A percentile compares a stretch with the other conserved stretches of the same genome.
These are phyloP conservation scores for Solanum chilense DNA, from an alignment of 257 asterid genomes.

Conservation along the genomic window DNA sequence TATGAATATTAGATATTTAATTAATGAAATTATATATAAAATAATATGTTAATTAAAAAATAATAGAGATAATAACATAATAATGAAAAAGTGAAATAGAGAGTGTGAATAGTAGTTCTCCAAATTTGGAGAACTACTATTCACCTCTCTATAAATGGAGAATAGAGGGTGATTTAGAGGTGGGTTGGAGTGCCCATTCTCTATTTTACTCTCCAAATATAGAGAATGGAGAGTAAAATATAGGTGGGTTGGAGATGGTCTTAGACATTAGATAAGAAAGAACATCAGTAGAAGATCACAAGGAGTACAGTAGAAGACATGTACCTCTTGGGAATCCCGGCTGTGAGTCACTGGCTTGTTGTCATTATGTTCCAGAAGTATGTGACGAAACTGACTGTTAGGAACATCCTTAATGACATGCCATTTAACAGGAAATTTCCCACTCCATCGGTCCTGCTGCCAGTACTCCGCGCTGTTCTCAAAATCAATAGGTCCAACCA, in stretches of 20 bases:
- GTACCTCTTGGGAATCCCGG: slow-evolving; percentile 98
- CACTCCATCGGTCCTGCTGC: slow-evolving; percentile 99
- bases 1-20: too few relatives aligned
- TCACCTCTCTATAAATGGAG: too few relatives aligned
- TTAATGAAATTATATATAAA: too few relatives aligned
- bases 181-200: too few relatives aligned
- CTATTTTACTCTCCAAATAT: too few relatives aligned
- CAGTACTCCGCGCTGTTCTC: slow-evolving; percentile 93
- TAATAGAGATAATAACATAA: too few relatives aligned
- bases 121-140: too few relatives aligned
- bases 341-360: slow-evolving; percentile 99
- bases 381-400: slow-evolving; percentile 89
- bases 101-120: too few relatives aligned
- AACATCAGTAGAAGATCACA: neutral
- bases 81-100: too few relatives aligned
- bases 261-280: neutral
- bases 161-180: too few relatives aligned
- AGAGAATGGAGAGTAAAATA: too few relatives aligned
- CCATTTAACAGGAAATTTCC: slow-evolving; percentile 98
- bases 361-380: slow-evolving; percentile 87
- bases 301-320: neutral
- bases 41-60: too few relatives aligned
- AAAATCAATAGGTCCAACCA: slow-evolving; percentile 89
- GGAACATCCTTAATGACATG: slow-evolving; percentile 89
- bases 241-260: neutral